phyloP scores from a whole-genome alignment of 176 grass and related monocot species.

The Oryza officinalis region DNA sequence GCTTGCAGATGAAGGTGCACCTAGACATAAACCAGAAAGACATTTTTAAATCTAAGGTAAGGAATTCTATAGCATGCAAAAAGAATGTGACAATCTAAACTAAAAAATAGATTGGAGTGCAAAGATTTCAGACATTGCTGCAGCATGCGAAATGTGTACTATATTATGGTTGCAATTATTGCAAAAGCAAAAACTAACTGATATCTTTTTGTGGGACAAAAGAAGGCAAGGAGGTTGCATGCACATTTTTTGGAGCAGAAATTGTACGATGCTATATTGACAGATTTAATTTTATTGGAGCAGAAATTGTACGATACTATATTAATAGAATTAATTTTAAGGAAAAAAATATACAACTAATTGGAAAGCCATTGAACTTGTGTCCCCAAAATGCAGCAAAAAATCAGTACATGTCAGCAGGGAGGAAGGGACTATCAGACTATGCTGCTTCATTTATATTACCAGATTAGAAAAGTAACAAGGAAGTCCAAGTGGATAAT shows the following conservation, averaged over 20 bases:
- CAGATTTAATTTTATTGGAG: slow-evolving; percentile 9
- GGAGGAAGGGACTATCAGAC: neutral
- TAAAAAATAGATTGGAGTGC: slow-evolving; percentile 13
- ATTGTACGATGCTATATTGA: neutral
- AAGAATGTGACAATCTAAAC: neutral
- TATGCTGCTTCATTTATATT: neutral
- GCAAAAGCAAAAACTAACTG: neutral
- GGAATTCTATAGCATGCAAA: slow-evolving; percentile 22
- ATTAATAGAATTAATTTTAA: no score
- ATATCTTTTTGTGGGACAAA: neutral
- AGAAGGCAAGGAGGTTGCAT: slow-evolving; percentile 1
- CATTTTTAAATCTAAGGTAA: neutral
- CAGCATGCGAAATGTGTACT: neutral
- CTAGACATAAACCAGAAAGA: slow-evolving; percentile 32
- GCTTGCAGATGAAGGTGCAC: slow-evolving; percentile 45
- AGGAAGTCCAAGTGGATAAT: slow-evolving; percentile 1
- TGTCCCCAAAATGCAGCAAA: neutral
- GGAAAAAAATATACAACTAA: no score
- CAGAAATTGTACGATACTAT: no score
- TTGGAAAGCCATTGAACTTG: no score
- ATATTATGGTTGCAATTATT: neutral
- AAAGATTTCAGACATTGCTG: slow-evolving; percentile 11
- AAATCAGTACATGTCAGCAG: neutral
- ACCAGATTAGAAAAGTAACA: neutral
- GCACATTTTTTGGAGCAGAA: neutral